Evolutionary conservation across 768 basidiomycete genomes (phyloP).

Genomic region (Lyophyllum atratum): DNA sequence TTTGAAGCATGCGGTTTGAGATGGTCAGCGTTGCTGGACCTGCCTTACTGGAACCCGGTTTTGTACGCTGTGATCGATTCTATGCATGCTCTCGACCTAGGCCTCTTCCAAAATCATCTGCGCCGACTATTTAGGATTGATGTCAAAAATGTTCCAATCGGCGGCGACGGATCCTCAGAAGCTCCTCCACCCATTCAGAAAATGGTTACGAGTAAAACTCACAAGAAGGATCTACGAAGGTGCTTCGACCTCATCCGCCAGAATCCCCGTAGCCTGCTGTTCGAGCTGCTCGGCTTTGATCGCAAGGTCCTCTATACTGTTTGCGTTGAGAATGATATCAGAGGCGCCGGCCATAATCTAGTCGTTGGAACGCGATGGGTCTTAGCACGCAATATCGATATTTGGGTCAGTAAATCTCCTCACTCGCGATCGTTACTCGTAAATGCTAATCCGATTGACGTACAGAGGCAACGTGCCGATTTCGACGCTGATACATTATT

Average conservation of each 20-base stretch:
- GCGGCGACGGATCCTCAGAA: slow-evolving; percentile 19
- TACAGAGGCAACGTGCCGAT: not conserved
- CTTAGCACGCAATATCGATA: slow-evolving; percentile 19
- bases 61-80: slow-evolving; percentile 22
- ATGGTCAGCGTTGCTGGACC: slow-evolving; percentile 28
- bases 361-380: slow-evolving; percentile 27
- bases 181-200: not conserved
- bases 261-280: slow-evolving; percentile 8
- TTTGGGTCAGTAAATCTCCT: slow-evolving; percentile 22
- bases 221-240: not conserved
- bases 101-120: slow-evolving; percentile 12
- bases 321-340: slow-evolving; percentile 22
- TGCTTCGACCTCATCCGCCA: slow-evolving; percentile 13
- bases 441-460: not conserved
- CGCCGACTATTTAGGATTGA: too few relatives aligned
- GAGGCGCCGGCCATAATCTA: not conserved
- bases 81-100: slow-evolving; percentile 28
- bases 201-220: not conserved
- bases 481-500: not conserved
- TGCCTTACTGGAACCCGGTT: slow-evolving; percentile 31
- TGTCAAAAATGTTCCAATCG: not conserved
- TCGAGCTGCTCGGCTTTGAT: slow-evolving; percentile 14
- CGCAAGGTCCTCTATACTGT: slow-evolving; percentile 23
- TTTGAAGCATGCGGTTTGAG: slow-evolving; percentile 25
- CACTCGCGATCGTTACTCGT: not conserved